Conservation (phyloP, 805 yeast genomes). For the Candida namnaoensis region DNA sequence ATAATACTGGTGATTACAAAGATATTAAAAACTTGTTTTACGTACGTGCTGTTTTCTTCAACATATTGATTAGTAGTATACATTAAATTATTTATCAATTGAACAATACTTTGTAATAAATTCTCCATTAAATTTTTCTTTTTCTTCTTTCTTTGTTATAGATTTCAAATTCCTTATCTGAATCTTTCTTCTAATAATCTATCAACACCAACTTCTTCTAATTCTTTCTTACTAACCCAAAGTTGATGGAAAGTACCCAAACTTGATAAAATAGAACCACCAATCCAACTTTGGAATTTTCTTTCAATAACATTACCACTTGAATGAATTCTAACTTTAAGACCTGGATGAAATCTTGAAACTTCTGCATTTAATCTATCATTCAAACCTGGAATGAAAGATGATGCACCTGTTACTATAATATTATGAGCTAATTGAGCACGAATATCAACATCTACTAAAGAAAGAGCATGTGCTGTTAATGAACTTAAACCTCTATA, state of each 20-base stretch:
- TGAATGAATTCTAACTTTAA: conserved; percentile 77
- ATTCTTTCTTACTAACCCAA: conserved; percentile 87
- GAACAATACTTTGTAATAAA: too few relatives aligned
- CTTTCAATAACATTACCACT: conserved; percentile 75
- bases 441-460: conserved; percentile 73
- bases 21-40: too few relatives aligned
- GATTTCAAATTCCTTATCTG: conserved; percentile 32
- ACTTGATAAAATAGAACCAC: conserved; percentile 82
- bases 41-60: too few relatives aligned
- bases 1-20: too few relatives aligned
- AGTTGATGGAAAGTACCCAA: conserved; percentile 91
- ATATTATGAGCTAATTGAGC: conserved; percentile 85
- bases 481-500: conserved; percentile 50
- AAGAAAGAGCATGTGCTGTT: conserved; percentile 42
- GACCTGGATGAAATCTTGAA: conserved; percentile 64
- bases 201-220: conserved; percentile 82
- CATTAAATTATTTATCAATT: too few relatives aligned
- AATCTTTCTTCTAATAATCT: conserved; percentile 75
- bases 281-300: conserved; percentile 80
- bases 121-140: too few relatives aligned
- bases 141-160: too few relatives aligned
- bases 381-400: conserved; percentile 73
- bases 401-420: conserved; percentile 77
- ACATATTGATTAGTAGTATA: too few relatives aligned
- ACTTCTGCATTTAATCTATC: conserved; percentile 71